Conservation (phyloP, 352 stramenopile genomes). For the Peronospora tabacina region DNA sequence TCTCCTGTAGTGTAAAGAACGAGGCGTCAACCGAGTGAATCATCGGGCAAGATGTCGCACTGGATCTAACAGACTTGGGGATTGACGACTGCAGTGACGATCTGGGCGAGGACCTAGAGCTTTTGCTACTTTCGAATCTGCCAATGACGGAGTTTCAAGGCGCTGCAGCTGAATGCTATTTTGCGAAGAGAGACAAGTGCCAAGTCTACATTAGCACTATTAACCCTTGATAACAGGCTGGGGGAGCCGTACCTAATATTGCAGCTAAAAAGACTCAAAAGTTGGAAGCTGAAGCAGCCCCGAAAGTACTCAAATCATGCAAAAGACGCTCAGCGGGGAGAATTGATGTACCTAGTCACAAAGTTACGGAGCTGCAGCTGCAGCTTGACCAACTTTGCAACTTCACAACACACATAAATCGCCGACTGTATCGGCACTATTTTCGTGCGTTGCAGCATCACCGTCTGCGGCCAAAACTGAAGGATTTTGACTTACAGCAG, state of each 20-base stretch:
- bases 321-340: conserved; percentile 24
- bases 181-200: not conserved
- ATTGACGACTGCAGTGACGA: conserved; percentile 1
- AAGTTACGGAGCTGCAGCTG: conserved; percentile 31
- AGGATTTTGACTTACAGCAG: conserved; percentile 9
- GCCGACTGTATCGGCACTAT: conserved; percentile 19
- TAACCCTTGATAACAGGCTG: not conserved
- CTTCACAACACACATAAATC: conserved; percentile 21
- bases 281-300: conserved; percentile 15
- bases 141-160: conserved; percentile 2
- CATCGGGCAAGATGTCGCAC: conserved; percentile 8
- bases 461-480: conserved; percentile 10
- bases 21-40: conserved; percentile 32
- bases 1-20: conserved; percentile 36
- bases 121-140: conserved; percentile 21
- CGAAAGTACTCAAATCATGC: conserved; percentile 33
- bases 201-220: not conserved
- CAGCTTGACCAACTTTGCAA: conserved; percentile 24
- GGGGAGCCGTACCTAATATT: conserved; percentile 8
- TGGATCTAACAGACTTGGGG: conserved; percentile 9
- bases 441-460: conserved; percentile 25
- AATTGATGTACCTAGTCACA: conserved; percentile 36
- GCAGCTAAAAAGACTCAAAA: conserved; percentile 6
- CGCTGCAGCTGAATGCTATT: not conserved
- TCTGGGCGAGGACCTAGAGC: conserved; percentile 16